phyloP scores from a whole-genome alignment of 495 filamentous ascomycete genomes.

The Platismatia glauca region DNA sequence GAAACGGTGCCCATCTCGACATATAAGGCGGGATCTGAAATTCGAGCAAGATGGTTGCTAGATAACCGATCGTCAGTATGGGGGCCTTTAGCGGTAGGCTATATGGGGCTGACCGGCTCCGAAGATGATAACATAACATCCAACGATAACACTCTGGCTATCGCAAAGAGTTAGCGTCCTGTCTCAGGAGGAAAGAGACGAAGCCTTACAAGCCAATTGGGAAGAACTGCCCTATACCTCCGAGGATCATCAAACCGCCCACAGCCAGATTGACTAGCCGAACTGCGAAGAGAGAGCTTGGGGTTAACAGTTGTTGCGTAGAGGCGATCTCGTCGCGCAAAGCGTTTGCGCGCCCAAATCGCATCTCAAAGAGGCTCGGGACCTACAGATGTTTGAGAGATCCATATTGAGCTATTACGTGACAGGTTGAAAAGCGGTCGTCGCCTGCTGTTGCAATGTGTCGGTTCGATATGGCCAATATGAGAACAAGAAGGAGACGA shows the following conservation, averaged over 20 bases:
- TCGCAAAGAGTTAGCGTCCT: conserved; percentile 3
- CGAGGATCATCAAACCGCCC: conserved; percentile 79
- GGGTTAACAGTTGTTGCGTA: conserved; percentile 16
- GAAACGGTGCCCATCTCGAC: conserved; percentile 88
- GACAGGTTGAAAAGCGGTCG: not conserved
- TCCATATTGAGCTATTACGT: conserved; percentile 33
- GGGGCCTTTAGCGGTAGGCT: not conserved
- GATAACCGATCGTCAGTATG: conserved; percentile 12
- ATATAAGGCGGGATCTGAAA: conserved; percentile 93
- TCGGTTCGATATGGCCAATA: not conserved
- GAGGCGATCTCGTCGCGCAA: conserved; percentile 18
- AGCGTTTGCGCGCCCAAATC: conserved; percentile 20
- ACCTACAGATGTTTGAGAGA: conserved; percentile 51
- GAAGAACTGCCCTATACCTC: conserved; percentile 86
- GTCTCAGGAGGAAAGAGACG: not conserved
- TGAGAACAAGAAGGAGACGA: not conserved
- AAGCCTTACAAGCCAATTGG: conserved; percentile 43
- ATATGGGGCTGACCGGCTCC: conserved; percentile 58
- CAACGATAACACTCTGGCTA: conserved; percentile 52
- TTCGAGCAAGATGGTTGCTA: conserved; percentile 59
- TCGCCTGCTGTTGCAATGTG: not conserved
- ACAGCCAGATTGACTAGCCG: conserved; percentile 90
- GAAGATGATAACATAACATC: conserved; percentile 80
- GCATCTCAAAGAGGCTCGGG: conserved; percentile 13
- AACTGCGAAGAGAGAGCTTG: conserved; percentile 38